A percentile compares a stretch with the other conserved stretches of the same genome.
phyloP scores from a whole-genome alignment of 2,329 filamentous ascomycete species.

The Aureobasidium pullulans region DNA sequence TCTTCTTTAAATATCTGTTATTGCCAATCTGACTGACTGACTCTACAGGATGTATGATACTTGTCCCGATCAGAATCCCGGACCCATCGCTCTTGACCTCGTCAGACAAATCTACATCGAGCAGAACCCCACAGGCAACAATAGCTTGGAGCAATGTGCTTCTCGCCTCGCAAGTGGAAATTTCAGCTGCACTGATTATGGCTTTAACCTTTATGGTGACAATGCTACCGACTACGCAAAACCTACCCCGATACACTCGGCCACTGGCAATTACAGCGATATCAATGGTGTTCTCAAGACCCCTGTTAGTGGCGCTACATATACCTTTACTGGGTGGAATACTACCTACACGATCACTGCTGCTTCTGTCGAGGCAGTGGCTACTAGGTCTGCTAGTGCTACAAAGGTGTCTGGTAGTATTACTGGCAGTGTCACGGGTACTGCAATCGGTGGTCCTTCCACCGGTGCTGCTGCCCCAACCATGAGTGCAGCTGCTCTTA shows the following conservation, averaged over 20 bases:
- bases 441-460: background rate
- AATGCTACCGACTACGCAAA: slow-evolving; percentile 1
- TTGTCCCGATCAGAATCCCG: background rate
- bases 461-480: background rate
- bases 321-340: background rate
- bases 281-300: background rate
- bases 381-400: background rate
- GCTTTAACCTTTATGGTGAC: background rate
- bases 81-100: background rate
- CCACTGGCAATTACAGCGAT: slow-evolving; percentile 1
- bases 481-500: background rate
- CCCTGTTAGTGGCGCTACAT: background rate
- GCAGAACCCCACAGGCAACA: background rate
- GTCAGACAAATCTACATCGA: background rate
- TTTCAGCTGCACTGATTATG: background rate
- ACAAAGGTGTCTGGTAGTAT: background rate
- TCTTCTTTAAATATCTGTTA: too few relatives aligned
- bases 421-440: background rate
- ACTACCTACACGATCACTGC: background rate
- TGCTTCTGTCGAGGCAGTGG: background rate
- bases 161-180: background rate
- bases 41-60: background rate
- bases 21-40: too few relatives aligned
- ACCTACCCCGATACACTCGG: background rate
- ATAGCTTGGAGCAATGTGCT: background rate